These are phyloP conservation scores for Geotrichum restrictum DNA, from an alignment of 1,139 yeast genomes.

Conservation along the genomic window DNA sequence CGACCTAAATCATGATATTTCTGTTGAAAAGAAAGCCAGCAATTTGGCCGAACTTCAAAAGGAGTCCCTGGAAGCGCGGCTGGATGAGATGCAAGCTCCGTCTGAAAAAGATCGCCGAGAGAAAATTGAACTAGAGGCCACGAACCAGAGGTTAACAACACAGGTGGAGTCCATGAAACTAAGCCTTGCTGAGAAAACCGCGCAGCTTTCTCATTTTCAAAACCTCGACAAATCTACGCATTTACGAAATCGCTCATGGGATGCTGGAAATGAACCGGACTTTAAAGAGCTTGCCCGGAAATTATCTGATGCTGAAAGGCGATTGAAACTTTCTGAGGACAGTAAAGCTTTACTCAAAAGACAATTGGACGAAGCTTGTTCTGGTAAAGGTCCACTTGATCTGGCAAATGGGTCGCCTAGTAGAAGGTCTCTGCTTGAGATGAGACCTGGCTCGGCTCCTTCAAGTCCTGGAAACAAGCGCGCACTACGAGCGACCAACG, in stretches of 20 bases:
- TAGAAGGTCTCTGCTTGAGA: slow-evolving; percentile 28
- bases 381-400: slow-evolving; percentile 24
- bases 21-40: slow-evolving; percentile 32
- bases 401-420: slow-evolving; percentile 30
- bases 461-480: slow-evolving; percentile 9
- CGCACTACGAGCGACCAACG: slow-evolving; percentile 16
- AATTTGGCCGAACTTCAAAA: slow-evolving; percentile 29
- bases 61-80: slow-evolving; percentile 27
- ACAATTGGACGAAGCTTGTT: slow-evolving; percentile 31
- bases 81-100: slow-evolving; percentile 27
- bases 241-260: slow-evolving; percentile 15
- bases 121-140: slow-evolving; percentile 32
- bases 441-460: slow-evolving; percentile 20
- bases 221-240: slow-evolving; percentile 27
- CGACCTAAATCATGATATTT: slow-evolving; percentile 44
- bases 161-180: slow-evolving; percentile 30
- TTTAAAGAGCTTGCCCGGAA: slow-evolving; percentile 32
- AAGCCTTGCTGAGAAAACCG: slow-evolving; percentile 30
- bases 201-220: slow-evolving; percentile 31
- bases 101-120: slow-evolving; percentile 29
- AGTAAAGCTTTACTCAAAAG: slow-evolving; percentile 30
- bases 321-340: slow-evolving; percentile 33
- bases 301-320: slow-evolving; percentile 32
- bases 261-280: slow-evolving; percentile 23
- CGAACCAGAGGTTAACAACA: slow-evolving; percentile 30